phyloP scores from a whole-genome alignment of 495 filamentous ascomycete species.

The Jackrogersella minutella region DNA sequence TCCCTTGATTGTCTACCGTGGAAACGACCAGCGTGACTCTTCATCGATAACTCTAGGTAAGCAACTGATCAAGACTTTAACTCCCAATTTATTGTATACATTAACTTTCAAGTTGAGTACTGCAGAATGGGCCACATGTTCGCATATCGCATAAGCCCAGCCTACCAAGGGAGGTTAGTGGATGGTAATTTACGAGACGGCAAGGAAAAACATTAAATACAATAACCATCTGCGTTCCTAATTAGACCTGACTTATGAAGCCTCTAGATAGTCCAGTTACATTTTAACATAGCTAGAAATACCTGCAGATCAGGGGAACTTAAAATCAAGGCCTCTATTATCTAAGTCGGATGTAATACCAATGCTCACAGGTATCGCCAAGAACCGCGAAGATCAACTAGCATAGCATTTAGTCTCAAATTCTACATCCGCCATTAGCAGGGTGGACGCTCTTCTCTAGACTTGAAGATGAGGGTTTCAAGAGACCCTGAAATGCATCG shows the following conservation, averaged over 20 bases:
- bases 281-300: too few relatives aligned
- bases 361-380: background rate
- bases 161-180: too few relatives aligned
- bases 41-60: background rate
- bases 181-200: background rate
- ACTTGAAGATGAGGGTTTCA: background rate
- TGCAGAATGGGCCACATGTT: background rate
- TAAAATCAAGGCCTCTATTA: too few relatives aligned
- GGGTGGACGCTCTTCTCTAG: background rate
- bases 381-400: background rate
- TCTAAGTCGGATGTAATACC: background rate
- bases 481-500: too few relatives aligned
- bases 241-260: too few relatives aligned
- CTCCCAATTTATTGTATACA: background rate
- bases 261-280: too few relatives aligned
- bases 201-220: too few relatives aligned
- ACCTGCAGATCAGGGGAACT: too few relatives aligned
- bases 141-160: background rate
- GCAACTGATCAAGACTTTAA: too few relatives aligned
- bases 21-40: background rate
- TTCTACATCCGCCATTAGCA: too few relatives aligned
- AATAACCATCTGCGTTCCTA: too few relatives aligned
- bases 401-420: background rate
- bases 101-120: background rate
- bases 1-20: background rate